Evolutionary conservation across 257 asterid species (phyloP).

Genomic region (Fraxinus cuspidata): DNA sequence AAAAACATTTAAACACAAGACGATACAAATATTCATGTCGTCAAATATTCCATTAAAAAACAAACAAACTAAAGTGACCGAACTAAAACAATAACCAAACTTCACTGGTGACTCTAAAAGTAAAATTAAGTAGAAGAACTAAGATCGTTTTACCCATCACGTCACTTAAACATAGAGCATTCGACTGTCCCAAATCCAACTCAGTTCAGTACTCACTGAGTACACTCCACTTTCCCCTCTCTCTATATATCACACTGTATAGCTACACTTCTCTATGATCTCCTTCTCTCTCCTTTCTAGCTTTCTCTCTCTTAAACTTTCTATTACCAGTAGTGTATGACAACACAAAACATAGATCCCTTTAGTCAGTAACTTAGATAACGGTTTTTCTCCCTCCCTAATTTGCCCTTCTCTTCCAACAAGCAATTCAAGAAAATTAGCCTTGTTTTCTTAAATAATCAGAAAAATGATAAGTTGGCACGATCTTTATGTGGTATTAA

Average conservation of each 20-base stretch:
- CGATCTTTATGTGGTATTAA: conserved; percentile 75
- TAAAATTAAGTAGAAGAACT: neutral
- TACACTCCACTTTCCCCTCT: conserved; percentile 6
- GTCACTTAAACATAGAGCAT: conserved; percentile 15
- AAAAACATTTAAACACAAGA: too few relatives aligned
- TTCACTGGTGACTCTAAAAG: neutral
- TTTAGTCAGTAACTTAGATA: conserved; percentile 46
- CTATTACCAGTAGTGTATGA: conserved; percentile 11
- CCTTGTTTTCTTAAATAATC: neutral
- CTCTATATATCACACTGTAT: conserved; percentile 13
- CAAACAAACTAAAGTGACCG: too few relatives aligned
- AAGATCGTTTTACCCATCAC: conserved; percentile 8
- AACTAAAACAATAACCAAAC: neutral
- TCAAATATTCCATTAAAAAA: too few relatives aligned
- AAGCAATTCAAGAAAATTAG: conserved; percentile 1
- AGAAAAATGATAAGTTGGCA: conserved; percentile 71
- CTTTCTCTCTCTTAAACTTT: conserved; percentile 9
- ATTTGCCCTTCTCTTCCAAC: conserved; percentile 24
- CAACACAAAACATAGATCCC: conserved; percentile 34
- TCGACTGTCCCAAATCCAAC: conserved; percentile 18
- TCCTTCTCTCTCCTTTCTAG: conserved; percentile 2
- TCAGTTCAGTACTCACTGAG: conserved; percentile 14
- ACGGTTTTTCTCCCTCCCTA: conserved; percentile 29
- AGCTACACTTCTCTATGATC: conserved; percentile 18
- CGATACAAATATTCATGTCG: too few relatives aligned